These are phyloP conservation scores for Rutstroemia sydowiana DNA, from an alignment of 2,329 filamentous ascomycete species.

Conservation along the genomic window DNA sequence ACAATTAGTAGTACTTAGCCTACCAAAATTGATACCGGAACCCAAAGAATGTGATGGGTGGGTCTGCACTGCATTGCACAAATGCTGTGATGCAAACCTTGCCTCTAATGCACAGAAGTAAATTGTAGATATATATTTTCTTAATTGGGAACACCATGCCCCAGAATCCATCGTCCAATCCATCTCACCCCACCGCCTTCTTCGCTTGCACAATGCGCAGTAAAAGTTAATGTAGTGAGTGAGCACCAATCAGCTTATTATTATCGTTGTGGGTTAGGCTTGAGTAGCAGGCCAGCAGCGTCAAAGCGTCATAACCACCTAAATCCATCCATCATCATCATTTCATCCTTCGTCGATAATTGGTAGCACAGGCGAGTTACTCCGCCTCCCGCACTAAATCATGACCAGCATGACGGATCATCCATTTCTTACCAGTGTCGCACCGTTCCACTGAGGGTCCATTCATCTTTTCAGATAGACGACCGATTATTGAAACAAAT, in stretches of 20 bases:
- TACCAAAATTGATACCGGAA: neutral
- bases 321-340: neutral
- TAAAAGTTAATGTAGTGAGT: no score
- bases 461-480: conserved; percentile 4
- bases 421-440: conserved; percentile 10
- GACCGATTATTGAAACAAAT: conserved; percentile 1
- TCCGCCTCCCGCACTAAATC: conserved; percentile 12
- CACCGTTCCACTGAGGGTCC: neutral
- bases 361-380: conserved; percentile 5
- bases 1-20: no score
- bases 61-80: neutral
- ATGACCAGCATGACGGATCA: conserved; percentile 9
- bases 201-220: neutral
- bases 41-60: neutral
- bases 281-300: neutral
- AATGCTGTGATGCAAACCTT: neutral
- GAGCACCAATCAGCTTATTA: neutral
- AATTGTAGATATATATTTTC: neutral
- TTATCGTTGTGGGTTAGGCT: neutral
- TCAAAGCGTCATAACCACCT: neutral
- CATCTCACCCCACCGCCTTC: neutral
- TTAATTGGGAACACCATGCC: neutral
- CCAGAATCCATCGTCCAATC: neutral
- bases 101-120: neutral
- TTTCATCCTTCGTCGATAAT: conserved; percentile 3